Evolutionary conservation across 129 eudicot genomes (phyloP), one percentile per base, ranked within the genome.

Genomic region (Flaveria linearis): DNA sequence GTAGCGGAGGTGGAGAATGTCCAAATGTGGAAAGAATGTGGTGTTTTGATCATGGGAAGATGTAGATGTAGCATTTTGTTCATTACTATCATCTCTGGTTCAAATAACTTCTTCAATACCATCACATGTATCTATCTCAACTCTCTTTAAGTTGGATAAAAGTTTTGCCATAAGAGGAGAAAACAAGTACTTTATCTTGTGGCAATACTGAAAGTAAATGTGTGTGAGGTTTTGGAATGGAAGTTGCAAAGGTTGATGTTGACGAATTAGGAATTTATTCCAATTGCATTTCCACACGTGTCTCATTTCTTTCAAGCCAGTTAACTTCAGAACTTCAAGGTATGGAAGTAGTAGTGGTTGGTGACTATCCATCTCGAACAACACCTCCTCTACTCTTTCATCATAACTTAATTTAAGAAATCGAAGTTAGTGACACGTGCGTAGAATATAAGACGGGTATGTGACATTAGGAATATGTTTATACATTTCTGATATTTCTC

Each of bases 81-180:
- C 17, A 49, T 49, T 49, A 14, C 13, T 30, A 57, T 57, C 33
- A 25, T 74, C 78, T 61, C 68, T 74, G 7, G n/a, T 60, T 10
- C 71, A 74, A 74, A 61, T 30, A 61, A 60, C 47, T 64, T 74
- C 71, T 61, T 74, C 71, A 2, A 60, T 43, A 61, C 11, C 45
- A 45, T 13, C 28, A n/a, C 65, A 52, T 10, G 0, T 0, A 0
- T 0, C 0, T 72, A 72, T 52, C 0, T 0, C 0, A 16, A 72
- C 51, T 2, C 4, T 2, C 33, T 57, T 57, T 57, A 57, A 22
- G 64, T 57, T 57, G 64, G 64, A 22, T 57, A 57, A 2, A 57
- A 22, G 2, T 22, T 57, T 57, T 22, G 33, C 64, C 33, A 22
- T 22, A 22, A 57, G 7, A 57, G 64, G 64, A 5, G 64, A 22